Evolutionary conservation across 306 rosid genomes (phyloP).

Genomic region (Malus orientalis): DNA sequence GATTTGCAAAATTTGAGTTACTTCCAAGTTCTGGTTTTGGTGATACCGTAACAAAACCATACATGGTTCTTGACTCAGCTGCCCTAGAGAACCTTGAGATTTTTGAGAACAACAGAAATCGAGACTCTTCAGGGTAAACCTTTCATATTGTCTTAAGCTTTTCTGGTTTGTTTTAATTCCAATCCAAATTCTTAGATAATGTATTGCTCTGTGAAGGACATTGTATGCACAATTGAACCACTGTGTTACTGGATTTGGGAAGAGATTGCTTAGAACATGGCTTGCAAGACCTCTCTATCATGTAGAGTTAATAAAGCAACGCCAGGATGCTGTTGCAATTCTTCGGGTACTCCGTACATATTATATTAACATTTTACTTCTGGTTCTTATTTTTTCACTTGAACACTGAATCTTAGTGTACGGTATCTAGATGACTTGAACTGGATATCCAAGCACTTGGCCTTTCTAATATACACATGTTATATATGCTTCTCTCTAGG

Average conservation of each 20-base stretch:
- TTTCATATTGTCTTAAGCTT: slow-evolving; percentile 5
- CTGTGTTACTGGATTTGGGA: slow-evolving; percentile 93
- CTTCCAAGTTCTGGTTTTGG: slow-evolving; percentile 67
- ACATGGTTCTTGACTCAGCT: slow-evolving; percentile 90
- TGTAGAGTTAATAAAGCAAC: slow-evolving; percentile 61
- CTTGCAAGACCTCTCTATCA: slow-evolving; percentile 84
- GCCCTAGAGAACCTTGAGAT: slow-evolving; percentile 93
- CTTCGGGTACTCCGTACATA: slow-evolving; percentile 45
- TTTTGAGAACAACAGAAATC: slow-evolving; percentile 82
- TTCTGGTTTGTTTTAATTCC: slow-evolving; percentile 1
- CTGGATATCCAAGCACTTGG: background rate
- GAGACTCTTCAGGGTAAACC: slow-evolving; percentile 79
- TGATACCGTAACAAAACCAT: slow-evolving; percentile 58
- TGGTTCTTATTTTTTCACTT: background rate
- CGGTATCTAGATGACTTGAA: background rate
- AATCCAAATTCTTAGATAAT: slow-evolving; percentile 27
- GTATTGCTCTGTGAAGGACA: slow-evolving; percentile 45
- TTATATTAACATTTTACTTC: slow-evolving; percentile 7
- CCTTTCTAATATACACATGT: background rate
- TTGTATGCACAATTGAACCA: slow-evolving; percentile 84
- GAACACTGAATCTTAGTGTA: background rate
- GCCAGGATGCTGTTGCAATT: slow-evolving; percentile 77
- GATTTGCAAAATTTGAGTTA: slow-evolving; percentile 82
- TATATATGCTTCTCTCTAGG: slow-evolving; percentile 46
- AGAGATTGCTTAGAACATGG: slow-evolving; percentile 87